These are phyloP conservation scores for Neurospora sp. DNA, from an alignment of 2,329 filamentous ascomycete genomes.

Conservation along the genomic window DNA sequence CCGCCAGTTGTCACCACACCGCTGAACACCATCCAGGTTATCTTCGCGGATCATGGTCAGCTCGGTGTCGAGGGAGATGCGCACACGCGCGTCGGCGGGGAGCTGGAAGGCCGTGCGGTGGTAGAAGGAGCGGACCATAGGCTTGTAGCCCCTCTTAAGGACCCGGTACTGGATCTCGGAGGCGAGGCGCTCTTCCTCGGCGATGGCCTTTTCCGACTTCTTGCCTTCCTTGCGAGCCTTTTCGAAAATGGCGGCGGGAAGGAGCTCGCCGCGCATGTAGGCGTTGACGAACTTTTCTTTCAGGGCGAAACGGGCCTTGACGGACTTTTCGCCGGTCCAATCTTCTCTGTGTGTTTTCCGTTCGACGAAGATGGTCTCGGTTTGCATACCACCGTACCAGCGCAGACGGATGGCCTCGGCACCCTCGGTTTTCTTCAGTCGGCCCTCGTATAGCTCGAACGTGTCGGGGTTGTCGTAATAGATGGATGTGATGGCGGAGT, in stretches of 20 bases:
- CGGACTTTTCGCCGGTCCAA: slow-evolving; percentile 98
- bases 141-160: slow-evolving; percentile 74
- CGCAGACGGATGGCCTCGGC: slow-evolving; percentile 91
- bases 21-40: slow-evolving; percentile 70
- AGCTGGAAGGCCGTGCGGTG: slow-evolving; percentile 97
- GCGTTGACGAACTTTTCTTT: slow-evolving; percentile 98
- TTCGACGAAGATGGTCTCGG: slow-evolving; percentile 91
- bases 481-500: slow-evolving; percentile 94
- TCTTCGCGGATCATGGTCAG: slow-evolving; percentile 92
- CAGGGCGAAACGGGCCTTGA: slow-evolving; percentile 88
- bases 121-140: slow-evolving; percentile 93
- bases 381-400: slow-evolving; percentile 97
- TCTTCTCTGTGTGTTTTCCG: slow-evolving; percentile 97
- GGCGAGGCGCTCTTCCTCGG: slow-evolving; percentile 80
- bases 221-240: slow-evolving; percentile 94
- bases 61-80: slow-evolving; percentile 94
- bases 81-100: slow-evolving; percentile 87
- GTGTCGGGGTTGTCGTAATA: slow-evolving; percentile 94
- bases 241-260: slow-evolving; percentile 83
- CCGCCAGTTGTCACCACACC: slow-evolving; percentile 85
- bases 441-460: slow-evolving; percentile 90
- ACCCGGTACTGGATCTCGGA: slow-evolving; percentile 90
- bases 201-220: slow-evolving; percentile 85
- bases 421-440: slow-evolving; percentile 94
- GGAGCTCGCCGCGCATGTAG: slow-evolving; percentile 74